Evolutionary conservation across 2,329 filamentous ascomycete genomes (phyloP), one percentile per base, ranked within the genome.

Genomic region (Penicillium concentricum): DNA sequence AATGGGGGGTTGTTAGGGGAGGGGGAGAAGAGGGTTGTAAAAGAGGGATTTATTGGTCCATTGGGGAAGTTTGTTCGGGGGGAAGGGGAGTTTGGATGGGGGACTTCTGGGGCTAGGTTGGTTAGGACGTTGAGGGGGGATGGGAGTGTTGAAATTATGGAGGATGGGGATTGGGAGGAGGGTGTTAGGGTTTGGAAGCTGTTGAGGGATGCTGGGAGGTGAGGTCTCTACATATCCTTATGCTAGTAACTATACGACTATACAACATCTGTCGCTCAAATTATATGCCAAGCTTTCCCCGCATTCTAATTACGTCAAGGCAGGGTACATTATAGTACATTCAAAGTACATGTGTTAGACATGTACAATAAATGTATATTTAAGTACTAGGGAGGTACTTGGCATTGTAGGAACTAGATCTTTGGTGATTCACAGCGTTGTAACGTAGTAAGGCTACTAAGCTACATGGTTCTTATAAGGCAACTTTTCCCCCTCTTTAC

Each of bases 161-260:
- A 72, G 13, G 82, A 84, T 67, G 67, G 63, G 46, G 56, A 72
- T 53, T 79, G 81, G 72, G 75, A 80, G 3, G 73, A 79, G 39
- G 80, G 79, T 0, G 56, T 83, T 20, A 63, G 69, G 45, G 72
- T 82, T 2, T 85, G 82, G 82, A 67, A 77, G 44, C 61, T 48
- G 6, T 38, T 73, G 51, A 56, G 67, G 30, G 64, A 62, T 20
- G 64, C 61, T 5, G 65, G 30, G 13, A 32, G 13, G 30, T 32
- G 28, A 32, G 30, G 12, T 13, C 5, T 30, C 24, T 26, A 26
- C n/a, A n/a, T n/a, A n/a, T n/a, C n/a, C n/a, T n/a, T n/a, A n/a
- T n/a, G n/a, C n/a, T n/a, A n/a, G n/a, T n/a, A n/a, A n/a, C n/a
- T n/a, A n/a, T n/a, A n/a, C n/a, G n/a, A n/a, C n/a, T n/a, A n/a